Evolutionary conservation across 345 rosid species (phyloP).

Genomic region (Triadica sebifera): DNA sequence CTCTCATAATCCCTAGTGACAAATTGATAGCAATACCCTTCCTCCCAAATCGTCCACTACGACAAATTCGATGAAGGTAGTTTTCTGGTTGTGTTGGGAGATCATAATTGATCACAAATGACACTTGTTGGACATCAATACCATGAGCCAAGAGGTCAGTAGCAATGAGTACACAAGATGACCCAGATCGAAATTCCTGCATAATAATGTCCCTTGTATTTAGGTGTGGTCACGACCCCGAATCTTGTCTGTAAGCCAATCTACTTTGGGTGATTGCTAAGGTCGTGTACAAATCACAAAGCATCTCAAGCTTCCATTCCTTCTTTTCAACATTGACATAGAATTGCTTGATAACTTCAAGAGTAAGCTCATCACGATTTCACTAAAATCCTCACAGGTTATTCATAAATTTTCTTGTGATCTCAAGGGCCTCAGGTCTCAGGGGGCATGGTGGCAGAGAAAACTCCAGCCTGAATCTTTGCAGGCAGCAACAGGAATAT

Average conservation of each 20-base stretch:
- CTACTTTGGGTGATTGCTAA: slow-evolving; percentile 86
- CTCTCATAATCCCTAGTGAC: slow-evolving; percentile 26
- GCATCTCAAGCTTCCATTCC: slow-evolving; percentile 84
- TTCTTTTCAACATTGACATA: slow-evolving; percentile 74
- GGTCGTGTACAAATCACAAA: slow-evolving; percentile 80
- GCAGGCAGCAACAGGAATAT: slow-evolving; percentile 77
- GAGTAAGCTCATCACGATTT: slow-evolving; percentile 91
- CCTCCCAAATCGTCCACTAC: slow-evolving; percentile 85
- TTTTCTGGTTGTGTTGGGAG: slow-evolving; percentile 88
- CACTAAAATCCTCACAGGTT: slow-evolving; percentile 78
- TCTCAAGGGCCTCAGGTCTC: slow-evolving; percentile 88
- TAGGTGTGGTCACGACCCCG: slow-evolving; percentile 82
- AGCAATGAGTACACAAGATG: slow-evolving; percentile 83
- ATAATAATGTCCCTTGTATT: slow-evolving; percentile 81
- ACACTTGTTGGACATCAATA: slow-evolving; percentile 90
- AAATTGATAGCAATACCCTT: slow-evolving; percentile 64
- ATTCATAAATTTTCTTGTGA: slow-evolving; percentile 86
- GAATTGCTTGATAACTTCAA: slow-evolving; percentile 48
- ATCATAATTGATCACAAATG: slow-evolving; percentile 80
- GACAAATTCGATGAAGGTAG: slow-evolving; percentile 80
- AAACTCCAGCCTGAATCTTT: slow-evolving; percentile 76
- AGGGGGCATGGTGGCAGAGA: slow-evolving; percentile 94
- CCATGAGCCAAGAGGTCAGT: slow-evolving; percentile 86
- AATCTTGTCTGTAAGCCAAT: slow-evolving; percentile 88
- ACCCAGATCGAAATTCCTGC: slow-evolving; percentile 83